Evolutionary conservation across 225 moss, liverwort and hornwort genomes (phyloP).

Genomic region (Bryum argenteum): DNA sequence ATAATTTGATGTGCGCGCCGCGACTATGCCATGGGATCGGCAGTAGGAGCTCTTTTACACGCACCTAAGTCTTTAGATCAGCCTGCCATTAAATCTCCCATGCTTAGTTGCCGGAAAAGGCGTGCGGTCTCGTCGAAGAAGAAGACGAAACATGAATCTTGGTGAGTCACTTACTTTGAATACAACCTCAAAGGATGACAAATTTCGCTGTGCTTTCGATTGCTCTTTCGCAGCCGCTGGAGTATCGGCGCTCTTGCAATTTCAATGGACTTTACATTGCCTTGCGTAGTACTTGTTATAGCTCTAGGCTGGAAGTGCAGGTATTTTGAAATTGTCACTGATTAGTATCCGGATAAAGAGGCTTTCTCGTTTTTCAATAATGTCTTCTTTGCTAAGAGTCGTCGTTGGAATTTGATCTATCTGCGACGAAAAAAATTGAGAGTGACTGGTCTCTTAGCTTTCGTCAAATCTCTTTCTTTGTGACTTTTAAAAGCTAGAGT

Average conservation of each 20-base stretch:
- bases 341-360: not conserved
- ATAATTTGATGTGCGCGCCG: conserved; percentile 4
- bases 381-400: not conserved
- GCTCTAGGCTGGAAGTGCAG: too few species aligned
- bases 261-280: not conserved
- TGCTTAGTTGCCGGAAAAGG: conserved; percentile 47
- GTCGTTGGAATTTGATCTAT: not conserved
- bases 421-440: not conserved
- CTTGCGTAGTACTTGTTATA: too few species aligned
- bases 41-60: conserved; percentile 34
- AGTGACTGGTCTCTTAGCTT: conserved; percentile 1
- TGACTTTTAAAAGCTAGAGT: not conserved
- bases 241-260: not conserved
- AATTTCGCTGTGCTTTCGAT: not conserved
- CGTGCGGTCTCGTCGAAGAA: conserved; percentile 35
- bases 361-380: not conserved
- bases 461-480: not conserved
- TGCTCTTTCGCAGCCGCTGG: not conserved
- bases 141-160: conserved; percentile 24
- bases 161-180: conserved; percentile 30
- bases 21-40: conserved; percentile 35
- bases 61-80: conserved; percentile 22
- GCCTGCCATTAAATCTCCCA: conserved; percentile 29
- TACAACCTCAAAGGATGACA: not conserved
- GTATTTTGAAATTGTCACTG: not conserved